Percentiles rank a stretch among this genome's conserved stretches.
These are phyloP conservation scores for Jackrogersella multiformis DNA, from an alignment of 495 filamentous ascomycete genomes.

Conservation along the genomic window DNA sequence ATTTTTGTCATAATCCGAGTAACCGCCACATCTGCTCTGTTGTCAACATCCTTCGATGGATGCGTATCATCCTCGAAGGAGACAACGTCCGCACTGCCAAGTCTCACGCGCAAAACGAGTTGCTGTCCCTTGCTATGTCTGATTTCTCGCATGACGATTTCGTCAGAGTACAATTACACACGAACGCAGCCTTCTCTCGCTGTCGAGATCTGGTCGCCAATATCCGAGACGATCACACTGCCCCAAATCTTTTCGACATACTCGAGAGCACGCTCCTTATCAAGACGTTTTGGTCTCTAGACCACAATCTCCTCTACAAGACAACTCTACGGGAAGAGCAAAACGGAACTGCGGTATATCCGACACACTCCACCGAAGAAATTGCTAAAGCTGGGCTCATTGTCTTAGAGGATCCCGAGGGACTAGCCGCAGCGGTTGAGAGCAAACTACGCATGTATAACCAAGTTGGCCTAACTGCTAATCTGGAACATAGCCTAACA, in stretches of 20 bases:
- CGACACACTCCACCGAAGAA: background rate
- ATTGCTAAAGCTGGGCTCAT: background rate
- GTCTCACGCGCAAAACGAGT: background rate
- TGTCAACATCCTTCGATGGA: background rate
- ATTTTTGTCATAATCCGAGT: background rate
- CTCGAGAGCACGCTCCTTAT: background rate
- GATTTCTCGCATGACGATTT: background rate
- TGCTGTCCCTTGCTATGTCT: background rate
- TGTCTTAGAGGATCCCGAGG: background rate
- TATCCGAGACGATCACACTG: background rate
- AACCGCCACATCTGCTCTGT: background rate
- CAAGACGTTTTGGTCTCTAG: background rate
- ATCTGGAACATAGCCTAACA: background rate
- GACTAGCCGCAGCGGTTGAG: background rate
- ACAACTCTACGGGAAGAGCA: background rate
- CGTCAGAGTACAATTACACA: background rate
- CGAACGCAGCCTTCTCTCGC: background rate
- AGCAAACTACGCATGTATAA: background rate
- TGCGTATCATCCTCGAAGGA: background rate
- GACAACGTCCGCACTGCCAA: background rate
- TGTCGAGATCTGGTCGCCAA: background rate
- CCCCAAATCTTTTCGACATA: background rate
- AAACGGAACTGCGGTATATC: background rate
- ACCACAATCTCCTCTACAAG: background rate
- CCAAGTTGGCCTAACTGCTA: background rate